Conservation (phyloP, 495 filamentous ascomycete genomes). For the Aspergillus cristatus region DNA sequence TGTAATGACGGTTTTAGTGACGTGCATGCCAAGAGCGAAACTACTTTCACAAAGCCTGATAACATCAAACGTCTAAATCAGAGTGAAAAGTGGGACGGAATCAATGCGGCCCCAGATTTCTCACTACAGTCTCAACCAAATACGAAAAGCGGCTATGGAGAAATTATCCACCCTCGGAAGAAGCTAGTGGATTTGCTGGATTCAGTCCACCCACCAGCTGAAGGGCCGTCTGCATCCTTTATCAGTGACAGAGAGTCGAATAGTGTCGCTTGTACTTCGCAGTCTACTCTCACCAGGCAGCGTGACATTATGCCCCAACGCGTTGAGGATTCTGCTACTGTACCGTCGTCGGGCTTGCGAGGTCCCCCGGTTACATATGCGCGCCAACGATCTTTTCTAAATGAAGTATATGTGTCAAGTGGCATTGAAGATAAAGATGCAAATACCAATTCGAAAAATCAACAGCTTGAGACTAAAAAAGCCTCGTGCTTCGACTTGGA, state of each 20-base stretch:
- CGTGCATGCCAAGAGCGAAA: no score
- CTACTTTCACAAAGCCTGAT: no score
- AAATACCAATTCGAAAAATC: constrained; percentile 2
- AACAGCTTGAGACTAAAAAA: constrained; percentile 1
- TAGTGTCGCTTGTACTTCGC: no score
- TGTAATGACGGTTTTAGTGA: not conserved
- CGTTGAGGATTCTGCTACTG: constrained; percentile 7
- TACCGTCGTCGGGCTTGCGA: constrained; percentile 14
- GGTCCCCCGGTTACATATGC: constrained; percentile 52
- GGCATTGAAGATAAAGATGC: constrained; percentile 3
- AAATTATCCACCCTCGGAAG: constrained; percentile 15
- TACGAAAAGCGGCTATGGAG: not conserved
- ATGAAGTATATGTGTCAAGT: constrained; percentile 25
- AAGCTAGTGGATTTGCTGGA: constrained; percentile 31
- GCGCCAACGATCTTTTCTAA: constrained; percentile 50
- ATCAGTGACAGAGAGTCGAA: constrained; percentile 1
- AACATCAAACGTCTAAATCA: no score
- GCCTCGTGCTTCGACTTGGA: constrained; percentile 10
- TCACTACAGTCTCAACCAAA: not conserved
- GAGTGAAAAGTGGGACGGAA: no score
- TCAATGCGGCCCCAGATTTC: no score
- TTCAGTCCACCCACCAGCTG: constrained; percentile 1
- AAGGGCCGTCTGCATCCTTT: constrained; percentile 5
- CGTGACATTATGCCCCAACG: not conserved
- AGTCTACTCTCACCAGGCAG: no score